A percentile compares a stretch with the other conserved stretches of the same genome.
These are phyloP conservation scores for Domatiomyces catenatus DNA, from an alignment of 2,329 filamentous ascomycete genomes.

Conservation along the genomic window DNA sequence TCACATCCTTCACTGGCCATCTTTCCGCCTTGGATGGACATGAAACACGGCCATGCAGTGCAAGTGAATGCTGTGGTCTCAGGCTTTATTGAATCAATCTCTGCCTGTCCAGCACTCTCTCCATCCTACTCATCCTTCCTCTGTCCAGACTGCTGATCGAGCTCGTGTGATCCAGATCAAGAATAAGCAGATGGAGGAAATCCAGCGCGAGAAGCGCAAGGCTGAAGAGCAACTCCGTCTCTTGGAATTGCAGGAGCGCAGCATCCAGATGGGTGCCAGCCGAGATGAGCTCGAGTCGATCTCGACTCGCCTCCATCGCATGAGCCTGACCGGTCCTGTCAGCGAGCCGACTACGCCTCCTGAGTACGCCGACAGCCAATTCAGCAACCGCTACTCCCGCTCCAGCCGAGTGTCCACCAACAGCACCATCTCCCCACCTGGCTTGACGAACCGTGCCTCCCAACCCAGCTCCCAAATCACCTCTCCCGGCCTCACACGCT, in stretches of 20 bases:
- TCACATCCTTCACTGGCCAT: neutral
- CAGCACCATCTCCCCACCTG: conserved; percentile 68
- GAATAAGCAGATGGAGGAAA: conserved; percentile 78
- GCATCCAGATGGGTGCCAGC: conserved; percentile 64
- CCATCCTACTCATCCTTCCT: neutral
- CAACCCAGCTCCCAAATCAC: conserved; percentile 67
- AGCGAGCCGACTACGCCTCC: conserved; percentile 94
- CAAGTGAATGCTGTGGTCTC: neutral
- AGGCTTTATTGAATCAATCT: neutral
- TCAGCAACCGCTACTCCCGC: conserved; percentile 64
- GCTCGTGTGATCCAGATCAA: conserved; percentile 48
- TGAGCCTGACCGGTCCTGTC: conserved; percentile 48
- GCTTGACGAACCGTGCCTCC: conserved; percentile 55
- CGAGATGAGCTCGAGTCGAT: conserved; percentile 55
- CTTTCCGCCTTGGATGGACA: neutral
- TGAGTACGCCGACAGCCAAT: conserved; percentile 71
- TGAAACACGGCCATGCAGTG: neutral
- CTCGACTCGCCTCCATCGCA: conserved; percentile 41
- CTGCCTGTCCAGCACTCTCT: neutral
- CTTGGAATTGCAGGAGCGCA: conserved; percentile 40
- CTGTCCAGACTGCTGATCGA: neutral
- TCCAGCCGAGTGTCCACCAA: conserved; percentile 82
- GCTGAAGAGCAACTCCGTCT: conserved; percentile 89
- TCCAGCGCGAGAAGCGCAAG: conserved; percentile 72
- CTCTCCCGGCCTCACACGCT: conserved; percentile 54